phyloP scores from a whole-genome alignment of 106 monocot genomes.

The Dioscorea zingiberensis region DNA sequence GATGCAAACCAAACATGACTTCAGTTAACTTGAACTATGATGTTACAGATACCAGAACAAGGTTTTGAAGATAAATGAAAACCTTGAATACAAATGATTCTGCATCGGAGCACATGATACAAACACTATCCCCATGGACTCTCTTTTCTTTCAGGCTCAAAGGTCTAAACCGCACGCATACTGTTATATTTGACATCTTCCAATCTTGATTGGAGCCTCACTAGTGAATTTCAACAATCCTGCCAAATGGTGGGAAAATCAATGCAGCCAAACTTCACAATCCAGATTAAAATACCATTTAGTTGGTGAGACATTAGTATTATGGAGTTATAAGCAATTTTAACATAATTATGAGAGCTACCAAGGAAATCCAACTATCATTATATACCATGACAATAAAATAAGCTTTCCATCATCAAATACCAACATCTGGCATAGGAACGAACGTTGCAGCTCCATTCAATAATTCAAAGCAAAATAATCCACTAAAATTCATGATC shows the following conservation, averaged over 20 bases:
- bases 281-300: not conserved
- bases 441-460: too few relatives aligned
- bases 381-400: too few relatives aligned
- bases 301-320: not conserved
- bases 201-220: not conserved
- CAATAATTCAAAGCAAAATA: too few relatives aligned
- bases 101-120: conserved; percentile 28
- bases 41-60: not conserved
- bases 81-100: conserved; percentile 65
- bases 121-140: conserved; percentile 14
- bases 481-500: too few relatives aligned
- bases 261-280: too few relatives aligned
- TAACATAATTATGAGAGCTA: not conserved
- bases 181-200: conserved; percentile 52
- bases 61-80: not conserved
- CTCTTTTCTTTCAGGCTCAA: conserved; percentile 35
- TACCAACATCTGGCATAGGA: too few relatives aligned
- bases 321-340: not conserved
- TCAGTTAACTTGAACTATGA: not conserved
- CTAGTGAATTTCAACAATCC: not conserved
- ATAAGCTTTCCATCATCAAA: too few relatives aligned
- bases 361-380: too few relatives aligned
- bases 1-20: not conserved
- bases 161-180: conserved; percentile 68
- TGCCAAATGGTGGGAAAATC: not conserved